Conservation (phyloP, 1,284 basidiomycete species). For the Trametes polyzona region DNA sequence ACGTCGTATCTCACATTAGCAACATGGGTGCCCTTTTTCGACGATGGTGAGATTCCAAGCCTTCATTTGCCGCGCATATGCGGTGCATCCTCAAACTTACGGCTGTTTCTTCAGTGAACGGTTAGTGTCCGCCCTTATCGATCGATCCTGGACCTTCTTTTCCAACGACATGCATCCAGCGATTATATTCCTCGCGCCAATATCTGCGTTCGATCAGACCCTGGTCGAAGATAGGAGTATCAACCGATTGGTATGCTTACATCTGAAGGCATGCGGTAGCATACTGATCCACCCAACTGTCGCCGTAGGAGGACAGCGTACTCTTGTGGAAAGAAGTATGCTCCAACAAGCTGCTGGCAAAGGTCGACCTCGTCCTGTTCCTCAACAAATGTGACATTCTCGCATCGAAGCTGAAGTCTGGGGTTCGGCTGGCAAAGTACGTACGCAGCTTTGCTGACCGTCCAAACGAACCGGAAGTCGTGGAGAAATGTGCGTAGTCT, state of each 20-base stretch:
- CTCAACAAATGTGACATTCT: conserved; percentile 83
- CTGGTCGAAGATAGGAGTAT: conserved; percentile 70
- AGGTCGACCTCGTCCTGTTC: conserved; percentile 76
- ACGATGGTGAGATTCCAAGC: conserved; percentile 56
- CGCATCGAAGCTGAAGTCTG: conserved; percentile 63
- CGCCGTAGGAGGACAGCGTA: conserved; percentile 72
- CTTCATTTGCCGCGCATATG: background rate
- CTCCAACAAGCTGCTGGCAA: conserved; percentile 71
- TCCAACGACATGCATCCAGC: conserved; percentile 37
- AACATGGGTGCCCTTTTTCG: conserved; percentile 78
- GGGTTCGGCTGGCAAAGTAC: conserved; percentile 66
- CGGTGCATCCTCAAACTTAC: background rate
- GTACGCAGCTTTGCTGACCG: conserved; percentile 76
- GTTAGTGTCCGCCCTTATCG: conserved; percentile 13
- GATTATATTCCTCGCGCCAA: conserved; percentile 82
- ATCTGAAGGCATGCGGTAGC: conserved; percentile 1
- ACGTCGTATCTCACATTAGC: conserved; percentile 35
- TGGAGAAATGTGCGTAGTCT: conserved; percentile 65
- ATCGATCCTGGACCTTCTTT: background rate
- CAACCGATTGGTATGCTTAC: conserved; percentile 62
- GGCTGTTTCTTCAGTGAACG: conserved; percentile 23
- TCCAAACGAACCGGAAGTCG: conserved; percentile 70
- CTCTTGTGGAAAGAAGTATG: conserved; percentile 80
- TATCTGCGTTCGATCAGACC: conserved; percentile 79
- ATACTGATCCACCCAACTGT: conserved; percentile 5